phyloP scores from a whole-genome alignment of 257 asterid genomes.

The Solanum virginianum region DNA sequence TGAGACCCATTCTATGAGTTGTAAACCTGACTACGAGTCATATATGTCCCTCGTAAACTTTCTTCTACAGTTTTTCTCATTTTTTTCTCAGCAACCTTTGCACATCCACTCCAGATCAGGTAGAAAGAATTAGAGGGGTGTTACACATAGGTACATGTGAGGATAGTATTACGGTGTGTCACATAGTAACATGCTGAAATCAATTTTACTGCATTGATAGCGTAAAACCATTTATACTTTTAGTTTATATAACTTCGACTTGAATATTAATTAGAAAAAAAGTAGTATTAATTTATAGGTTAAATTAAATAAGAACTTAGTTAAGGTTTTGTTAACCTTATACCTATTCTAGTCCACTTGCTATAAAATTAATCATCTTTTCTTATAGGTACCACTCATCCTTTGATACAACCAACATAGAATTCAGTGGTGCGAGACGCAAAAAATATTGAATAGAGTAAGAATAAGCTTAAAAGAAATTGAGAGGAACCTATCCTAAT shows the following conservation, averaged over 20 bases:
- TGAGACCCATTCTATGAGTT: too few species aligned
- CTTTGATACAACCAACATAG: slow-evolving; percentile 41
- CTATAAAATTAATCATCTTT: slow-evolving; percentile 34
- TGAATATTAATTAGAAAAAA: neutral
- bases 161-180: too few species aligned
- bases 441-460: neutral
- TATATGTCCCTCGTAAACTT: too few species aligned
- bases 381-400: slow-evolving; percentile 46
- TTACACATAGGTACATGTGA: too few species aligned
- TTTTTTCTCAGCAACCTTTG: too few species aligned
- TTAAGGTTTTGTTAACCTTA: slow-evolving; percentile 46
- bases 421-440: slow-evolving; percentile 24
- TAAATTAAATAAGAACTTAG: slow-evolving; percentile 22
- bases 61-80: too few species aligned
- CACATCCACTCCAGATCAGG: too few species aligned
- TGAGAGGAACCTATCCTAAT: neutral
- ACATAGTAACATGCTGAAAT: neutral
- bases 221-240: neutral
- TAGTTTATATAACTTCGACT: neutral
- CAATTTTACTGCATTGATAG: neutral
- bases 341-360: slow-evolving; percentile 73
- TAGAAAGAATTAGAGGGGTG: too few species aligned
- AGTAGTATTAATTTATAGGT: neutral
- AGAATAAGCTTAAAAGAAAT: neutral
- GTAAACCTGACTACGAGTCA: too few species aligned